Conservation (phyloP, 2,329 filamentous ascomycete genomes). For the Fusarium sp. region DNA sequence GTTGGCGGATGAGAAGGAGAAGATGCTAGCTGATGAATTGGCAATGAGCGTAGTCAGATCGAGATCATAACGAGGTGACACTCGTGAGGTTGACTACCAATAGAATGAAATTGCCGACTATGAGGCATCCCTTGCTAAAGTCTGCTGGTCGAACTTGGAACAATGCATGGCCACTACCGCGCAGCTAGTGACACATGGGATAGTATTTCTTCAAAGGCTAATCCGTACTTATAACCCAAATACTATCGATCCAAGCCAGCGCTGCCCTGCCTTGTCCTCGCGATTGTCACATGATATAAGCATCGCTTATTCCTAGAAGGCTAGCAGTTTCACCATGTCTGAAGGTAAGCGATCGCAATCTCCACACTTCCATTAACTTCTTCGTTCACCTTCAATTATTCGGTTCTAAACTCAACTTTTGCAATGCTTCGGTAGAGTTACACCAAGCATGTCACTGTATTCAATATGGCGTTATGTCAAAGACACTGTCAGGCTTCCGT, state of each 20-base stretch:
- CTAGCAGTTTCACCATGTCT: neutral
- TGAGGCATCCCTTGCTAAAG: too few relatives aligned
- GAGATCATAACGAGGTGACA: neutral
- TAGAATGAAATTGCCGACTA: neutral
- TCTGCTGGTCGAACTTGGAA: too few relatives aligned
- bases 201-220: too few relatives aligned
- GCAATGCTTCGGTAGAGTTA: neutral
- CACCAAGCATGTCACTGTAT: neutral
- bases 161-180: fast-evolving
- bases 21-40: neutral
- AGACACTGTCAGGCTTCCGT: neutral
- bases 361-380: neutral
- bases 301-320: neutral
- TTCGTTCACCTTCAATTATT: neutral
- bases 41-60: neutral
- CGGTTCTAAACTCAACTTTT: fast-evolving
- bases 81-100: neutral
- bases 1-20: slow-evolving; percentile 1
- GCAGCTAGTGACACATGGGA: fast-evolving
- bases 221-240: too few relatives aligned
- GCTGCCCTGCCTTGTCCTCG: too few relatives aligned
- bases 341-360: slow-evolving; percentile 3
- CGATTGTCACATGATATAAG: neutral
- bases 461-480: neutral
- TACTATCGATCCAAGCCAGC: too few relatives aligned